Base-by-base conservation (phyloP, 331 rosid genomes). In the Quercus tomentella region DNA sequence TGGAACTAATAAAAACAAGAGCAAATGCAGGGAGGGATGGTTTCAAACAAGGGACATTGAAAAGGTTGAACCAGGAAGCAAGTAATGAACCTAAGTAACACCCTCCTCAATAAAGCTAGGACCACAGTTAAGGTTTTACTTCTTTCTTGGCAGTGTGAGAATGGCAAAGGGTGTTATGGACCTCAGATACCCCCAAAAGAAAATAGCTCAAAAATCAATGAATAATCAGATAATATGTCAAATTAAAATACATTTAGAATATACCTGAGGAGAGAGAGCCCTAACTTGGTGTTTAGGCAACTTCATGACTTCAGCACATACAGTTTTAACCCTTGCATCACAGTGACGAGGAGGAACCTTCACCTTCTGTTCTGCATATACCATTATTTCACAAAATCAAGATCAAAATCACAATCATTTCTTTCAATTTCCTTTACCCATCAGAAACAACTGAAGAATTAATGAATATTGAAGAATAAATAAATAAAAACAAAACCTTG, bases 291-390 rank as follows among this genome's bases (percentile, higher is more conserved):
- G 45, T 72, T 55, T 84, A 15, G 97, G 85, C 72, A 95, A 89
- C 26, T 82, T 85, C 89, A 87, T 89, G 35, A 91, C 94, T 75
- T 95, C 97, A 66, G 9, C 96, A 22, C 86, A 84, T 76, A 90
- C 41, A 54, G 97, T 91, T 56, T 79, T 83, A 73, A 93, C 98
- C 81, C 99, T 89, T 4, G 94, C 82, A 77, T 96, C 96, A 76
- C 99, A 95, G 37, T 88, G 88, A 73, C 80, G 81, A 78, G 88
- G 82, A 55, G 98, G 99, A 74, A 86, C 86, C 88, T 91, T 96
- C 72, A 91, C 92, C 90, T 93, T 96, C 94, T 91, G 94, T 80
- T 85, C 89, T 91, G 89, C 86, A 89, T 20, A 83, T 77, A n/a
- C 78, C 86, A 80, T 58, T 37, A 81, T 75, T 78, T 43, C 21